Percentiles rank a stretch among this genome's conserved stretches.
These are phyloP conservation scores for Aspergillus awamori DNA, from an alignment of 2,329 filamentous ascomycete genomes.

Conservation along the genomic window DNA sequence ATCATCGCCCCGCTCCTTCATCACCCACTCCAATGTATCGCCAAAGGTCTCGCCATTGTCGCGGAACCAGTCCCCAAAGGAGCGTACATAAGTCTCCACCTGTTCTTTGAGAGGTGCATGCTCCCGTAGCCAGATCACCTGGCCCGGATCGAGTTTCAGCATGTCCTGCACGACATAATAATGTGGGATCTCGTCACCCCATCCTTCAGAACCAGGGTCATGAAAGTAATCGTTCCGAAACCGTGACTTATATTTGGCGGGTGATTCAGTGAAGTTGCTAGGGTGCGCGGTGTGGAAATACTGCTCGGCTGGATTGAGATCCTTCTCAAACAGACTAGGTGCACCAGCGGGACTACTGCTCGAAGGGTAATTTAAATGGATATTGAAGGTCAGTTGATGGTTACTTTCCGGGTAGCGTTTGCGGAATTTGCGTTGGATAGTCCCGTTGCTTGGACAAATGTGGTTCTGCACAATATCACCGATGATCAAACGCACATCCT, in stretches of 20 bases:
- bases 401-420: slow-evolving; percentile 57
- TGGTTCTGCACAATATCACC: slow-evolving; percentile 60
- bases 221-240: slow-evolving; percentile 53
- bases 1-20: slow-evolving; percentile 58
- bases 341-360: slow-evolving; percentile 10
- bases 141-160: slow-evolving; percentile 64
- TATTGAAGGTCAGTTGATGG: slow-evolving; percentile 55
- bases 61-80: slow-evolving; percentile 62
- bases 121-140: slow-evolving; percentile 61
- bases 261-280: slow-evolving; percentile 21
- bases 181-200: slow-evolving; percentile 65
- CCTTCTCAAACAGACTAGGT: slow-evolving; percentile 14
- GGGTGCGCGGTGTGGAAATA: slow-evolving; percentile 31
- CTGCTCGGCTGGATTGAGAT: slow-evolving; percentile 18
- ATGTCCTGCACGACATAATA: slow-evolving; percentile 68
- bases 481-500: slow-evolving; percentile 60
- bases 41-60: slow-evolving; percentile 66
- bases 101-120: slow-evolving; percentile 59
- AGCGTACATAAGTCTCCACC: slow-evolving; percentile 57
- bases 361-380: slow-evolving; percentile 54
- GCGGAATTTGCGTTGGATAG: slow-evolving; percentile 60
- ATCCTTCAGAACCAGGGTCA: slow-evolving; percentile 61
- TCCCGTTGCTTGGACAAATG: slow-evolving; percentile 64
- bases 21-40: slow-evolving; percentile 61
- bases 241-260: slow-evolving; percentile 49